Evolutionary conservation across 495 filamentous ascomycete genomes (phyloP).

Genomic region (Xylaria cubensis): DNA sequence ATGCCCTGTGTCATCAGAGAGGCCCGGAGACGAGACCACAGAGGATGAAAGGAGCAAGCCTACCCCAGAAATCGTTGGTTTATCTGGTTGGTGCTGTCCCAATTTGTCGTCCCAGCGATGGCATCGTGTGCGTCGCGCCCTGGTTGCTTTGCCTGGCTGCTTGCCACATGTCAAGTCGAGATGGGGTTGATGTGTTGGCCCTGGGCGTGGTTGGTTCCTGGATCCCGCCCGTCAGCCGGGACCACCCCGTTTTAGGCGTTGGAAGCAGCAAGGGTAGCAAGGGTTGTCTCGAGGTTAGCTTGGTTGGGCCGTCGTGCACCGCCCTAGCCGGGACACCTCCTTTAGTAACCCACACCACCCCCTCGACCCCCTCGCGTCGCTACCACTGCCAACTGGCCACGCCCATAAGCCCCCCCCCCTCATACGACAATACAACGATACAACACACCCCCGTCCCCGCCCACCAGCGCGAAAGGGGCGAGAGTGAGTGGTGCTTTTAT

Average conservation of each 20-base stretch:
- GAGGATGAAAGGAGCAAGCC: slow-evolving; percentile 5
- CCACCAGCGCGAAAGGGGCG: background rate
- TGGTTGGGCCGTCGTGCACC: slow-evolving; percentile 30
- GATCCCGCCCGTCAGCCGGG: slow-evolving; percentile 26
- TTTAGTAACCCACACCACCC: slow-evolving; percentile 18
- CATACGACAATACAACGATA: background rate
- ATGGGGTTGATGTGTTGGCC: slow-evolving; percentile 31
- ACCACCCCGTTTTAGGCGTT: slow-evolving; percentile 29
- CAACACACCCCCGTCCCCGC: background rate
- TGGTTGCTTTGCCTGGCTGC: slow-evolving; percentile 17
- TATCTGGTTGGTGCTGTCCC: slow-evolving; percentile 18
- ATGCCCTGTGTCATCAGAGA: slow-evolving; percentile 17
- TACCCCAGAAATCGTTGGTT: slow-evolving; percentile 21
- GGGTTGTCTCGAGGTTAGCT: slow-evolving; percentile 7
- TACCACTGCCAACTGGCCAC: slow-evolving; percentile 10
- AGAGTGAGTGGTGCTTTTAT: background rate
- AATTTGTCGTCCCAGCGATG: background rate
- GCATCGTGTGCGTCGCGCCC: slow-evolving; percentile 7
- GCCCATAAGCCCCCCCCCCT: slow-evolving; percentile 5
- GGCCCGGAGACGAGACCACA: slow-evolving; percentile 8
- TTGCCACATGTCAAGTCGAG: slow-evolving; percentile 30
- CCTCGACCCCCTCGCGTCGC: slow-evolving; percentile 1
- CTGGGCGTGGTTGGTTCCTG: slow-evolving; percentile 29
- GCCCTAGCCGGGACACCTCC: slow-evolving; percentile 20
- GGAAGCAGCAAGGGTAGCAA: slow-evolving; percentile 23